Base-by-base conservation (phyloP, 805 yeast species). In the Cyberlindnera mississippiensis region DNA sequence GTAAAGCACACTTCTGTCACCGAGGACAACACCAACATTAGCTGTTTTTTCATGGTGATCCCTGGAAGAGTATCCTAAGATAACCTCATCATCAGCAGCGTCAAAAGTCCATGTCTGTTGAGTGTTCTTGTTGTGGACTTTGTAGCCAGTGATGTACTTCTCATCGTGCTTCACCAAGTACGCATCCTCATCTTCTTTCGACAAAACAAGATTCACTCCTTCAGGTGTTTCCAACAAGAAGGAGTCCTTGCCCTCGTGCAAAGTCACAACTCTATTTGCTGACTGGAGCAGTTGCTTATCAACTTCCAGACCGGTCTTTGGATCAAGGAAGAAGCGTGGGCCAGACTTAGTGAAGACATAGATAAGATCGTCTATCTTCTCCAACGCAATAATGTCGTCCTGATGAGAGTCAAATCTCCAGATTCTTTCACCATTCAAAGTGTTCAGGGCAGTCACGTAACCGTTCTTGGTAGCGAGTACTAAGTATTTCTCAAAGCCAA, bases 11-110 rank as follows among this genome's bases (percentile, higher is more conserved):
- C 38, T n/a, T 35, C 57, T 1, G 13, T 56, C 3, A n/a, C 53
- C 17, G 40, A 41, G 26, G 44, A 35, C 40, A 28, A 24, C 12
- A 41, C 95, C 97, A 36, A 82, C 59, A 12, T 82, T 81, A 0
- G 82, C 78, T 4, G 72, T 65, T 11, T 58, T 52, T 15, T 67
- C 73, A 12, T 57, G 59, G 3, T 64, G 62, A 34, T 66, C 67
- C 42, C 77, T 69, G 2, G 59, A 32, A 0, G 70, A 64, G 26
- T 67, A 58, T 0, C 71, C 67, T 2, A 72, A 53, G 28, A 80
- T 59, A n/a, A 55, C 45, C 45, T 69, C 36, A 24, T 33, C 36
- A 14, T 15, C 10, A 15, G 28, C 36, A n/a, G 28, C 28, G 11
- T 33, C 36, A 27, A 22, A 33, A 6, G 8, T 33, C 24, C 19